Conservation (phyloP, 139 green algal species). For the Asterochloris sp. region DNA sequence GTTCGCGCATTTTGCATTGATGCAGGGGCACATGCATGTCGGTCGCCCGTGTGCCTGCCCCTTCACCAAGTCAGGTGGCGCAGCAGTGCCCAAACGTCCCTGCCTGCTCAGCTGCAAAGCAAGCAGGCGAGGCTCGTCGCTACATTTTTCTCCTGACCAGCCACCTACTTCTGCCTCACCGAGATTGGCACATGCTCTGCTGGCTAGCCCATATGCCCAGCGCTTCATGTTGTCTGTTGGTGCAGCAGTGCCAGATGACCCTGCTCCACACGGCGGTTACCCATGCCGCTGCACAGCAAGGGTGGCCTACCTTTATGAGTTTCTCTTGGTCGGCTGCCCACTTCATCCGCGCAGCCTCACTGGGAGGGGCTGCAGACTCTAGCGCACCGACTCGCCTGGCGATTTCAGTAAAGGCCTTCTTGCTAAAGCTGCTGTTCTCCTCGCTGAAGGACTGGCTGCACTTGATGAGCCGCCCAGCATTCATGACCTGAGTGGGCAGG, state of each 20-base stretch:
- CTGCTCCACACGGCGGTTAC: neutral
- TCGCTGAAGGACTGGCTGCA: conserved; percentile 32
- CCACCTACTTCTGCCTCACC: neutral
- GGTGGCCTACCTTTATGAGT: neutral
- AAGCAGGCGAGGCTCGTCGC: no score
- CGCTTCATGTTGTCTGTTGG: no score
- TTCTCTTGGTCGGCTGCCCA: conserved; percentile 11
- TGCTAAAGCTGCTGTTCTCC: conserved; percentile 10
- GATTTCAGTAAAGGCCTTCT: conserved; percentile 3
- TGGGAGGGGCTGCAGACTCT: conserved; percentile 9
- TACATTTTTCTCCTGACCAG: neutral
- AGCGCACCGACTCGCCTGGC: conserved; percentile 1
- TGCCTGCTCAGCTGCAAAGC: no score
- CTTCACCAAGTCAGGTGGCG: no score
- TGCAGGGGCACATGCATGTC: no score
- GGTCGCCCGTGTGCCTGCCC: no score
- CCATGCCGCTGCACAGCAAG: neutral
- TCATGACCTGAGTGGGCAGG: conserved; percentile 17
- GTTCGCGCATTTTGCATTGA: no score
- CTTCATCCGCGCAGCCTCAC: conserved; percentile 6
- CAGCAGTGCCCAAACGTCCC: no score
- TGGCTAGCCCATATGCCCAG: neutral
- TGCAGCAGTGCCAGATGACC: neutral
- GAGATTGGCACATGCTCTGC: neutral
- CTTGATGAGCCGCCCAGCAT: conserved; percentile 21